Conservation (phyloP, 2,329 filamentous ascomycete species). For the Coccinonectria pachysandricola region DNA sequence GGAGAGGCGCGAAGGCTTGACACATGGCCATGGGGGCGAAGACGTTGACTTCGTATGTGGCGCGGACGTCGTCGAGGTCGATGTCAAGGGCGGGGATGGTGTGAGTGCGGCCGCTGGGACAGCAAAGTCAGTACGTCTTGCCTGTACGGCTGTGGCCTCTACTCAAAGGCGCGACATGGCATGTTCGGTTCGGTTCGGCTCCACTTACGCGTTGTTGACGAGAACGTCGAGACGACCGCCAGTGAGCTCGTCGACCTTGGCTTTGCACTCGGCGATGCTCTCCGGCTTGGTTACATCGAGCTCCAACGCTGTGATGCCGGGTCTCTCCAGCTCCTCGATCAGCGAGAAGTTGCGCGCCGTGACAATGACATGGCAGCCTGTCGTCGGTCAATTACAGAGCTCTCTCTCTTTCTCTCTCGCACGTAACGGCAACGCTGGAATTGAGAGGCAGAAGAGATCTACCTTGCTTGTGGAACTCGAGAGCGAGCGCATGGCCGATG, state of each 20-base stretch:
- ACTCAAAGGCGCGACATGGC: no score
- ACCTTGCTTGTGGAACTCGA: conserved; percentile 44
- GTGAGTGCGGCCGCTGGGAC: conserved; percentile 37
- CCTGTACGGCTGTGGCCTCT: no score
- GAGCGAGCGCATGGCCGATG: conserved; percentile 44
- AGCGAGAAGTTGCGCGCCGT: conserved; percentile 42
- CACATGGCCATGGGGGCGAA: conserved; percentile 48
- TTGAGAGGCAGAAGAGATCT: no score
- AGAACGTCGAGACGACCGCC: conserved; percentile 46
- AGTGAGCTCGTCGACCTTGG: conserved; percentile 36
- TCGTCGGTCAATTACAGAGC: background rate
- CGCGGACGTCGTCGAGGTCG: conserved; percentile 40
- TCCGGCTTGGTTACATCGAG: conserved; percentile 44
- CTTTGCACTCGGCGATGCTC: conserved; percentile 39
- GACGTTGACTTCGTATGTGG: conserved; percentile 47
- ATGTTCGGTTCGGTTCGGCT: no score
- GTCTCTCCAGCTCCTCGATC: conserved; percentile 32
- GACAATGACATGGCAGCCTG: conserved; percentile 41
- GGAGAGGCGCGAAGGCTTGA: conserved; percentile 37
- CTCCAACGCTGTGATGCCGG: conserved; percentile 38
- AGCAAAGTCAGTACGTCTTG: background rate
- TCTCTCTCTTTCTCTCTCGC: background rate
- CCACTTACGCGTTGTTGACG: conserved; percentile 47
- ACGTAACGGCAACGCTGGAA: conserved; percentile 1
- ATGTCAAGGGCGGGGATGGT: conserved; percentile 42